Base-by-base conservation (phyloP, 2,329 filamentous ascomycete species). In the Hypoxylon sp. region DNA sequence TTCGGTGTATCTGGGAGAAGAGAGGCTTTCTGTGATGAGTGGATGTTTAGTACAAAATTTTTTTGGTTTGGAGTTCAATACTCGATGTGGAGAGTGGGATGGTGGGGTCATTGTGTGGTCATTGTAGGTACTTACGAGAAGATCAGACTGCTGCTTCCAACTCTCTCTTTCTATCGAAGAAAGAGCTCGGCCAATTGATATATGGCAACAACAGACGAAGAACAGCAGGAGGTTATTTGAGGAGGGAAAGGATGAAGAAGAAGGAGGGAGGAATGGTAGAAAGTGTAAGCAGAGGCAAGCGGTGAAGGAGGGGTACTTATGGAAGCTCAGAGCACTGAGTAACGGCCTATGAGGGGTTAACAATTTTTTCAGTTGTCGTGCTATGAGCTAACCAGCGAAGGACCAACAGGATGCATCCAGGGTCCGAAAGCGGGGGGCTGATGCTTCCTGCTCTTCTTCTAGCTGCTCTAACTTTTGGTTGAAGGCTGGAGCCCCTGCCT, bases 81-180 rank as follows among this genome's bases (percentile, higher is more conserved):
- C 24, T 6, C 24, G 27, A 46, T 48, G 29, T 21, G 46, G 19
- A 31, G 27, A 27, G 29, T 17, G 46, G 19, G 35, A 24, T 27
- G 31, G 29, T 47, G 32, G 37, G 51, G 61, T 46, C 21, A 29
- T 42, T 37, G 35, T 37, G 13, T 29, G 29, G 19, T n/a, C n/a
- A n/a, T n/a, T n/a, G n/a, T 61, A 47, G 24, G 7, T 44, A 71
- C 75, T 68, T 66, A 78, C 76, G 65, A 62, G 63, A 70, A 67
- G 65, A 68, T 67, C 71, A 76, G 67, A 66, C 46, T 76, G 73
- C 58, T 69, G 59, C 61, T 76, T 71, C 71, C 68, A 71, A 73
- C 67, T 72, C 75, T 71, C 62, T 67, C 29, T 46, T 53, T 37
- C 31, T 37, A 37, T 24, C 42, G 46, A 32, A 54, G 44, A 69